phyloP scores from a whole-genome alignment of 768 basidiomycete genomes.

The Cystobasidiopsis lactophilus region DNA sequence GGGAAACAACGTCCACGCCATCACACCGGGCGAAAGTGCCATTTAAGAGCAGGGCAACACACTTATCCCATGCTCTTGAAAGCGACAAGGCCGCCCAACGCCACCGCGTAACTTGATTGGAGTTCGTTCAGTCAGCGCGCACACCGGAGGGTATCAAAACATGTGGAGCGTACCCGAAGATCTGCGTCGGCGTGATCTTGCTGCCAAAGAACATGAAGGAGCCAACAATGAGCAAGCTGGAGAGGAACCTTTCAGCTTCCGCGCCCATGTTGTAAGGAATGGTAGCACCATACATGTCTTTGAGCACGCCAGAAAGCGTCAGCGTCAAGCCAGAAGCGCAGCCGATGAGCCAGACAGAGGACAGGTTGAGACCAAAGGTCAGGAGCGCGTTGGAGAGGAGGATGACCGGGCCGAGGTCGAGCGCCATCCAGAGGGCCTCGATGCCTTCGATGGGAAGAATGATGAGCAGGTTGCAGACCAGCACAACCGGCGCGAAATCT shows the following conservation, averaged over 20 bases:
- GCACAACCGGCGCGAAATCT: slow-evolving; percentile 39
- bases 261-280: no score
- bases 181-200: slow-evolving; percentile 55
- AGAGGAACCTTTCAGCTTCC: no score
- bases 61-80: slow-evolving; percentile 37
- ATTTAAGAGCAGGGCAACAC: no score
- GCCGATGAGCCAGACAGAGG: slow-evolving; percentile 86
- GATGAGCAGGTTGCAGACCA: slow-evolving; percentile 57
- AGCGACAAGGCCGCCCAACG: slow-evolving; percentile 57
- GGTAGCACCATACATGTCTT: slow-evolving; percentile 31
- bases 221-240: slow-evolving; percentile 70
- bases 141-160: no score
- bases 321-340: slow-evolving; percentile 69
- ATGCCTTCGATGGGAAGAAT: slow-evolving; percentile 81
- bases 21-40: no score
- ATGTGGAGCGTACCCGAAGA: slow-evolving; percentile 63
- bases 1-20: no score
- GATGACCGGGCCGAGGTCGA: slow-evolving; percentile 28
- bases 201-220: slow-evolving; percentile 64
- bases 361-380: slow-evolving; percentile 76
- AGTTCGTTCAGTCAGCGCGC: no score
- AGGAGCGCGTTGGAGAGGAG: slow-evolving; percentile 49
- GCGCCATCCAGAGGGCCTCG: slow-evolving; percentile 53
- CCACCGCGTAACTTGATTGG: no score
- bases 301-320: slow-evolving; percentile 84